Evolutionary conservation across 768 basidiomycete genomes (phyloP), one percentile per base, ranked within the genome.

Genomic region (Leccinellum albellum): DNA sequence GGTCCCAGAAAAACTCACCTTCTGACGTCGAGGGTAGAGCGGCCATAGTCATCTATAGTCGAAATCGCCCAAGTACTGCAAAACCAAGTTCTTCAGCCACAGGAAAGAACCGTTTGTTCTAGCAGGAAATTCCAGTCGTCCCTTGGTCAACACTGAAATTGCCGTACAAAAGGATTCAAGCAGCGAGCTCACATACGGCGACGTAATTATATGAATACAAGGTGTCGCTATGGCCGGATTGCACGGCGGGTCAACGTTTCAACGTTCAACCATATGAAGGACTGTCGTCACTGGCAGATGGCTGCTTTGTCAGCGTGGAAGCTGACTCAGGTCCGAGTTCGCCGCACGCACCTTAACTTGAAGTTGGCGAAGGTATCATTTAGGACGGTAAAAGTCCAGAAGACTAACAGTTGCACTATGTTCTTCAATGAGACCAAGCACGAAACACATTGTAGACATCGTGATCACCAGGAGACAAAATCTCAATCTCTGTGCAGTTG

Each of bases 131-230:
- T 35, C 5, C 44, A 56, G 37, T 42, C 20, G 40, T 20, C 9
- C n/a, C 37, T 44, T 13, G 37, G 26, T 12, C 33, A 54, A 57
- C 28, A 17, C 14, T 44, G 13, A 42, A 42, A 42, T 42, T 17
- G 29, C 28, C 29, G n/a, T n/a, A 31, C 17, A 21, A 66, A 50
- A 47, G 60, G 26, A 55, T 32, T 28, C 37, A 35, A 5, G 50
- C 26, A 50, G 51, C 51, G 2, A 44, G 32, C 26, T 51, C 31
- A 55, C 17, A 2, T 23, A 28, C 24, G 48, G 24, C 24, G 46
- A 26, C 12, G 50, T 57, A 46, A 20, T 23, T 35, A 56, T 53
- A n/a, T 46, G 54, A 70, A 58, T 66, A 70, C 60, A 68, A 72
- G 29, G 63, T 15, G 49, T 33, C 56, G 45, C 53, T 45, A 40